Conservation (phyloP, 225 moss, liverwort and hornwort genomes). For the Pleurozium schreberi region DNA sequence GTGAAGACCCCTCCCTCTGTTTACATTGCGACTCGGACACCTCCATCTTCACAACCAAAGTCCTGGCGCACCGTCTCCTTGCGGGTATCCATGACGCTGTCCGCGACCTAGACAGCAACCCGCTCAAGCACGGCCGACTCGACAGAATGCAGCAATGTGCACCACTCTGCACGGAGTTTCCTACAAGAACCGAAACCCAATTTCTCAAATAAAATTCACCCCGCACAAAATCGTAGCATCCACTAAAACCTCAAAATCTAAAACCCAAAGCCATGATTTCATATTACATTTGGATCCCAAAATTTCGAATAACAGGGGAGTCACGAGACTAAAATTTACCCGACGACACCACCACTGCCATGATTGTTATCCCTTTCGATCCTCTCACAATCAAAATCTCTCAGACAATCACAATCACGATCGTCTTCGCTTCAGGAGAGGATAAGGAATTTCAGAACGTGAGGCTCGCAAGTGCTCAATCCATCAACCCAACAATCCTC, state of each 20-base stretch:
- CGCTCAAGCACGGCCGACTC: not conserved
- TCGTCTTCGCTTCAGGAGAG: not conserved
- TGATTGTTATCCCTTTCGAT: not conserved
- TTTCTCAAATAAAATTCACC: not conserved
- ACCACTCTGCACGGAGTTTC: not conserved
- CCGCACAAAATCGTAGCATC: not conserved
- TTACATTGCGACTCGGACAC: not conserved
- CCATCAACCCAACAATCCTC: not conserved
- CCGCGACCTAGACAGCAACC: not conserved
- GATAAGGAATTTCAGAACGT: slow-evolving; percentile 15
- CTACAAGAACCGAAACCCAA: slow-evolving; percentile 4
- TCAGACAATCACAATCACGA: not conserved
- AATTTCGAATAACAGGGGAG: not conserved
- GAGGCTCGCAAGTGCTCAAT: not conserved
- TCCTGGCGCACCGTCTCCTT: not conserved
- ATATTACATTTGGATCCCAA: not conserved
- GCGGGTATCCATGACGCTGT: not conserved
- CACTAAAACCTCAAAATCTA: not conserved
- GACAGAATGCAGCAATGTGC: not conserved
- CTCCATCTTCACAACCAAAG: not conserved
- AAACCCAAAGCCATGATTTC: not conserved
- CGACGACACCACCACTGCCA: slow-evolving; percentile 12
- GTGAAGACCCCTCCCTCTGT: not conserved
- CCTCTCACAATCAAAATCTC: not conserved
- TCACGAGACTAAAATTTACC: not conserved